phyloP scores from a whole-genome alignment of 768 basidiomycete species.

The Mrakia blollopis region DNA sequence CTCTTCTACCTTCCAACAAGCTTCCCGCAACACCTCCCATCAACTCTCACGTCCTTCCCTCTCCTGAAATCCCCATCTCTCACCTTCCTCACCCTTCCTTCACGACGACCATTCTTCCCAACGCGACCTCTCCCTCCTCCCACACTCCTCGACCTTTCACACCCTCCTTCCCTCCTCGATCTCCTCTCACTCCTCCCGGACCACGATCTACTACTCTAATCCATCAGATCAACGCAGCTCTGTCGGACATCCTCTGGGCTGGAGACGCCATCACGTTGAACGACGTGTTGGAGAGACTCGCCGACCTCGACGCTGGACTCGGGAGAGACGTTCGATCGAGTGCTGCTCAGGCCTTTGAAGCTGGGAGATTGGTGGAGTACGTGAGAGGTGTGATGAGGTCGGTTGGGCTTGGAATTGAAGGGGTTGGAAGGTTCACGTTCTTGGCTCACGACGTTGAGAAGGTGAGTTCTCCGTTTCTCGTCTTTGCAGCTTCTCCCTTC shows the following conservation, averaged over 20 bases:
- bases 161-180: not conserved
- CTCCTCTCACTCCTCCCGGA: not conserved
- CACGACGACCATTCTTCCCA: not conserved
- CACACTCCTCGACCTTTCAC: slow-evolving; percentile 1
- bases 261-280: not conserved
- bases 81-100: slow-evolving; percentile 9
- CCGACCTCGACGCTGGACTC: not conserved
- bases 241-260: slow-evolving; percentile 5
- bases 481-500: not conserved
- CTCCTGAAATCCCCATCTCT: not conserved
- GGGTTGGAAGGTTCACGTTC: not conserved
- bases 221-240: not conserved
- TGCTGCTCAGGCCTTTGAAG: not conserved
- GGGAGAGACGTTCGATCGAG: not conserved
- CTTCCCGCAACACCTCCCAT: too few relatives aligned
- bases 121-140: not conserved
- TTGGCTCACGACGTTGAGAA: not conserved
- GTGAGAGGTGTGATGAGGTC: slow-evolving; percentile 1
- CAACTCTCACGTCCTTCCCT: not conserved
- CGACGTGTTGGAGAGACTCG: not conserved
- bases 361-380: slow-evolving; percentile 9
- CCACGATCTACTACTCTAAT: not conserved
- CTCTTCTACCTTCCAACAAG: too few relatives aligned
- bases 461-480: not conserved
- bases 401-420: not conserved